Percentiles rank a stretch among this genome's conserved stretches.
Evolutionary conservation across 352 stramenopile genomes (phyloP).

Genomic region (Phytopythium chamaehyphon): DNA sequence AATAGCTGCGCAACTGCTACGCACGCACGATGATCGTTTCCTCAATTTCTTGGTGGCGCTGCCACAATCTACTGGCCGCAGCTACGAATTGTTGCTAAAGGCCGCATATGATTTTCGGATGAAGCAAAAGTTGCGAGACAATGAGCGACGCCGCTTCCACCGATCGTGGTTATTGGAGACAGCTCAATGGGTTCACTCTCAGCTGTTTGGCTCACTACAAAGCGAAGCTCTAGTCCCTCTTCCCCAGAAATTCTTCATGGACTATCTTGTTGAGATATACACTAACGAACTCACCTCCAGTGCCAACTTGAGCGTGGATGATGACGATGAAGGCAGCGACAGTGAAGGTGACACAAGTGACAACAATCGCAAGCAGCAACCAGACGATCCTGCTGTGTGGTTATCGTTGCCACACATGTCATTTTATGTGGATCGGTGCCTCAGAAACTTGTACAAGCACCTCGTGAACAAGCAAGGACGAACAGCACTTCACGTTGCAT

Average conservation of each 20-base stretch:
- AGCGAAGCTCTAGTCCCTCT: constrained; percentile 12
- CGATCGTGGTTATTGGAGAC: constrained; percentile 61
- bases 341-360: constrained; percentile 16
- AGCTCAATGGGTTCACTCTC: constrained; percentile 29
- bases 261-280: constrained; percentile 43
- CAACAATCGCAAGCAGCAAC: constrained; percentile 21
- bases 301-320: constrained; percentile 3
- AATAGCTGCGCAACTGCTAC: constrained; percentile 37
- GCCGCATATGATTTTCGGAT: constrained; percentile 41
- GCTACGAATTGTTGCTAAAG: constrained; percentile 34
- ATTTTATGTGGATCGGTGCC: constrained; percentile 60
- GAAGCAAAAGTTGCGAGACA: constrained; percentile 53
- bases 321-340: constrained; percentile 22
- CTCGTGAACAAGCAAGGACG: constrained; percentile 55
- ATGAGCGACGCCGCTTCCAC: constrained; percentile 61
- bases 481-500: constrained; percentile 65
- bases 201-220: constrained; percentile 23
- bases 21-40: constrained; percentile 41
- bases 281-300: background rate
- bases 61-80: constrained; percentile 20
- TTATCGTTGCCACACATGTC: constrained; percentile 38
- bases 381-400: constrained; percentile 36
- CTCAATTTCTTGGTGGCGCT: constrained; percentile 39
- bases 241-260: constrained; percentile 36
- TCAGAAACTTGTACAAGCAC: constrained; percentile 65